A percentile compares a stretch with the other conserved stretches of the same genome.
Conservation (phyloP, 371 early-diverging fungal species). For the Mortierella sp. region DNA sequence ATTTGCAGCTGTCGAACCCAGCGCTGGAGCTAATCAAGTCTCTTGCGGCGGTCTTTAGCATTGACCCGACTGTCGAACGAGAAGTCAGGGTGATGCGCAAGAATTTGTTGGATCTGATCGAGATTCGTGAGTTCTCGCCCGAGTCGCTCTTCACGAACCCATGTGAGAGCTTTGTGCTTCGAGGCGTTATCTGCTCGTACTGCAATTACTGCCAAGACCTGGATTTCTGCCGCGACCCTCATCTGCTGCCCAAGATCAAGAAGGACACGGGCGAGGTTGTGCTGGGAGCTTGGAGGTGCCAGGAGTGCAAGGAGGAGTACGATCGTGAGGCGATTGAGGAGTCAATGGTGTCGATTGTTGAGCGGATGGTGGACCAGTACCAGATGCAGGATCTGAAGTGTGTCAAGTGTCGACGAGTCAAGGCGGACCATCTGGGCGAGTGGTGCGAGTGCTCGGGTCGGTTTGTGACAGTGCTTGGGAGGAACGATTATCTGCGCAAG, state of each 20-base stretch:
- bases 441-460: conserved; percentile 75
- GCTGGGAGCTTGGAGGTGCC: conserved; percentile 71
- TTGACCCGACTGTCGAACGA: conserved; percentile 76
- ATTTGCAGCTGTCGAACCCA: conserved; percentile 65
- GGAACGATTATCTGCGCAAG: conserved; percentile 64
- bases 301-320: conserved; percentile 81
- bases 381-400: conserved; percentile 93
- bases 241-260: conserved; percentile 67
- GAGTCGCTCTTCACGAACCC: conserved; percentile 85
- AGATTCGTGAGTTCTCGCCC: conserved; percentile 84
- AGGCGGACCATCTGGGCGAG: conserved; percentile 78
- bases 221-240: conserved; percentile 90
- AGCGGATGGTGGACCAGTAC: conserved; percentile 80
- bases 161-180: conserved; percentile 81
- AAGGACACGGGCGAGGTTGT: conserved; percentile 61
- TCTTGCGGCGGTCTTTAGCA: conserved; percentile 69
- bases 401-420: conserved; percentile 82
- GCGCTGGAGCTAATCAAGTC: conserved; percentile 78
- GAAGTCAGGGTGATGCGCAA: conserved; percentile 80
- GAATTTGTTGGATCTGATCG: conserved; percentile 79
- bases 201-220: conserved; percentile 89
- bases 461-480: conserved; percentile 64
- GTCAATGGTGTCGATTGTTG: conserved; percentile 85
- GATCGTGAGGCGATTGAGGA: conserved; percentile 84
- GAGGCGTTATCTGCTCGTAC: conserved; percentile 88